Conservation (phyloP, 495 filamentous ascomycete species). For the Aspergillus diversus region DNA sequence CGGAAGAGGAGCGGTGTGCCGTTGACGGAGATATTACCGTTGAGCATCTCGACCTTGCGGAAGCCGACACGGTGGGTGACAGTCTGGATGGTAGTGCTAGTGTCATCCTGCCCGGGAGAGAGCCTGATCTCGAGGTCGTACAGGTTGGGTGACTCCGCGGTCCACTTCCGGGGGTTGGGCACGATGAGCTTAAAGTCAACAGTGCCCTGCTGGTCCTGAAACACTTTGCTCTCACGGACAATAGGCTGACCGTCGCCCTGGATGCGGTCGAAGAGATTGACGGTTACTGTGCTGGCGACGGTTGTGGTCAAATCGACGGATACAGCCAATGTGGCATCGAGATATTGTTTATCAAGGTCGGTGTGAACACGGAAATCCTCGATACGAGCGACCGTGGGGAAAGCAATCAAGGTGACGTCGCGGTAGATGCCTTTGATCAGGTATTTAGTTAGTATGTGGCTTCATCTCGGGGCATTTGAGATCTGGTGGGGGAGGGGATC, state of each 20-base stretch:
- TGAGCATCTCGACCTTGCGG: slow-evolving; percentile 58
- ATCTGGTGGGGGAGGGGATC: too few species aligned
- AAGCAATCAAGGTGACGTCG: slow-evolving; percentile 63
- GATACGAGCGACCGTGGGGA: slow-evolving; percentile 54
- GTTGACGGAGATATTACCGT: slow-evolving; percentile 62
- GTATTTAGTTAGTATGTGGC: neutral
- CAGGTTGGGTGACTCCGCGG: slow-evolving; percentile 64
- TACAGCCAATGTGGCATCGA: slow-evolving; percentile 54
- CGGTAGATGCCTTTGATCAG: slow-evolving; percentile 61
- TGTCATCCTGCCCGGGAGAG: slow-evolving; percentile 17
- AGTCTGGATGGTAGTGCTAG: slow-evolving; percentile 34
- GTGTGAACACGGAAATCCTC: slow-evolving; percentile 62
- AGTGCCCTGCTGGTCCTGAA: neutral
- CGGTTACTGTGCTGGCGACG: slow-evolving; percentile 26
- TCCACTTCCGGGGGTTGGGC: slow-evolving; percentile 60
- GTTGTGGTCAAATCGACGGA: slow-evolving; percentile 42
- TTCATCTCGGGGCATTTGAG: neutral
- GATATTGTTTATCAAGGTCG: slow-evolving; percentile 57
- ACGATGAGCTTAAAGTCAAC: slow-evolving; percentile 44
- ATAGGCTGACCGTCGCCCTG: neutral
- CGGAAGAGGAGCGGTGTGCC: slow-evolving; percentile 57
- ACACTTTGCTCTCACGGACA: neutral
- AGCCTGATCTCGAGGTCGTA: slow-evolving; percentile 52
- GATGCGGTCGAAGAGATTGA: slow-evolving; percentile 37
- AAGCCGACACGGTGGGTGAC: slow-evolving; percentile 62